phyloP scores from a whole-genome alignment of 805 yeast species.

The Lipomyces anomalus region DNA sequence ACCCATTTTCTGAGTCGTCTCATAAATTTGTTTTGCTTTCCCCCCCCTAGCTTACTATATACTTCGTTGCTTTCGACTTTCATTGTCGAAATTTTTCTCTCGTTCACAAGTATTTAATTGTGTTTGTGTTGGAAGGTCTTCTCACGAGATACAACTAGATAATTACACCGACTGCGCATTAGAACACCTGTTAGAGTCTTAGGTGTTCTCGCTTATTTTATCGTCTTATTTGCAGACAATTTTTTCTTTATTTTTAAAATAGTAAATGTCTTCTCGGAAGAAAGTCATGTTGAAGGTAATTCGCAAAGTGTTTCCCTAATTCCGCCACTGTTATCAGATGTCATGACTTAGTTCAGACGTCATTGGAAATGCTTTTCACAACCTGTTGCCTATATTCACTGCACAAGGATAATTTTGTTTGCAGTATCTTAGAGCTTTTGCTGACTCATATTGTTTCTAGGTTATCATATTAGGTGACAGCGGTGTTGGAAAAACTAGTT shows the following conservation, averaged over 20 bases:
- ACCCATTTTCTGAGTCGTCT: no score
- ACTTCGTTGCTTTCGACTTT: no score
- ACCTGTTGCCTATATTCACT: background rate
- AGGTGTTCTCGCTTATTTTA: background rate
- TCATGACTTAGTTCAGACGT: background rate
- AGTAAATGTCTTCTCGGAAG: slow-evolving; percentile 29
- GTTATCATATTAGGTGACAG: slow-evolving; percentile 94
- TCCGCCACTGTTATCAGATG: background rate
- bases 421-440: background rate
- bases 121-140: no score
- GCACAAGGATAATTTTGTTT: background rate
- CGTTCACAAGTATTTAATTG: no score
- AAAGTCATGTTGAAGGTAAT: slow-evolving; percentile 42
- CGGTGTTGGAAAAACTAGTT: slow-evolving; percentile 94
- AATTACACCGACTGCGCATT: no score
- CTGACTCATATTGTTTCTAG: slow-evolving; percentile 28
- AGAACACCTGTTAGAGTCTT: no score
- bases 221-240: background rate
- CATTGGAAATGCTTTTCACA: background rate
- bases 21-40: no score
- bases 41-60: no score
- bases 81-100: no score
- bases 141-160: no score
- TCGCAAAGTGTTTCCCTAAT: background rate
- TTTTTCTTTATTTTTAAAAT: background rate